A percentile compares a stretch with the other conserved stretches of the same genome.
phyloP scores from a whole-genome alignment of 2,329 filamentous ascomycete genomes.

The Plenodomus biglobosus region DNA sequence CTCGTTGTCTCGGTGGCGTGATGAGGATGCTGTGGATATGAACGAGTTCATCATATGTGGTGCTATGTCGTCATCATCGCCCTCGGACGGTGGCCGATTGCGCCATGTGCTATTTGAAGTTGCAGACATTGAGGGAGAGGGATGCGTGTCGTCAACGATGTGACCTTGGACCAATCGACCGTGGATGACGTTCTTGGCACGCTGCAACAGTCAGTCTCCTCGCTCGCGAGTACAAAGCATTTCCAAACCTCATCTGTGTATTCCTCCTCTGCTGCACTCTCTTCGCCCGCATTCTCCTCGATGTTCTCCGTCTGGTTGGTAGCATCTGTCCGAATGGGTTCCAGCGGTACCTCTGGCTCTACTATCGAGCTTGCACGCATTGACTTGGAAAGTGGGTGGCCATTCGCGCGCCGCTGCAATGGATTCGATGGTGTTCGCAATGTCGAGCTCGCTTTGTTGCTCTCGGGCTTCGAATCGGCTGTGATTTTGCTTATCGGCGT shows the following conservation, averaged over 20 bases:
- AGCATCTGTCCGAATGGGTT: slow-evolving; percentile 25
- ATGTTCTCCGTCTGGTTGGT: slow-evolving; percentile 20
- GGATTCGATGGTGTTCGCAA: slow-evolving; percentile 30
- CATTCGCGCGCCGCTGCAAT: slow-evolving; percentile 35
- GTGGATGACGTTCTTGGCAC: slow-evolving; percentile 85
- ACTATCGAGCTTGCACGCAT: slow-evolving; percentile 40
- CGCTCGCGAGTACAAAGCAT: not conserved
- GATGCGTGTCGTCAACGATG: slow-evolving; percentile 91
- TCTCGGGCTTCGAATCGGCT: slow-evolving; percentile 29
- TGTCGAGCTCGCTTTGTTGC: slow-evolving; percentile 30
- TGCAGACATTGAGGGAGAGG: slow-evolving; percentile 69
- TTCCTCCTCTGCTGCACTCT: slow-evolving; percentile 35
- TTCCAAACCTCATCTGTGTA: slow-evolving; percentile 68
- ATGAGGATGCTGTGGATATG: slow-evolving; percentile 75
- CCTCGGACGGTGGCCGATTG: slow-evolving; percentile 48
- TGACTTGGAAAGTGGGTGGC: slow-evolving; percentile 41
- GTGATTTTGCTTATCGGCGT: slow-evolving; percentile 29
- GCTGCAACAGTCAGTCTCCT: slow-evolving; percentile 43
- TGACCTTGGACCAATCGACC: slow-evolving; percentile 91
- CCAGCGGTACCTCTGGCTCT: slow-evolving; percentile 34
- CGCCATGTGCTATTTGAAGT: slow-evolving; percentile 60
- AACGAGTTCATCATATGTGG: slow-evolving; percentile 83
- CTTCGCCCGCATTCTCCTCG: slow-evolving; percentile 22
- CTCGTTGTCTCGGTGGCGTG: slow-evolving; percentile 36
- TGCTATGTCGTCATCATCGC: slow-evolving; percentile 57